Evolutionary conservation across 2,329 filamentous ascomycete species (phyloP).

Genomic region (Albifimbria verrucaria): DNA sequence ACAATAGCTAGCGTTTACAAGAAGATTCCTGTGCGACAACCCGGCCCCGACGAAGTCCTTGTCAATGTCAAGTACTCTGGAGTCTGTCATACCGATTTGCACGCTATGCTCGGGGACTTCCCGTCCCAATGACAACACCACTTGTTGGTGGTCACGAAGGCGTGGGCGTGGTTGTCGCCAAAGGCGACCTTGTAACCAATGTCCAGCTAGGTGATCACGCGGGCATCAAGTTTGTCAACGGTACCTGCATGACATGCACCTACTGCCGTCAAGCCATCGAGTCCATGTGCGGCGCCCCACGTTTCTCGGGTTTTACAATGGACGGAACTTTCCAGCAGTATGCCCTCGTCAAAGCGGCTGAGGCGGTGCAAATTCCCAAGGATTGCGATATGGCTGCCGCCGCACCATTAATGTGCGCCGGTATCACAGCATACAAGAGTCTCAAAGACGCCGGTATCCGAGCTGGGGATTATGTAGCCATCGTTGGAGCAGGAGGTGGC

Average conservation of each 20-base stretch:
- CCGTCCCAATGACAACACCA: slow-evolving; percentile 75
- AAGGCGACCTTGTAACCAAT: slow-evolving; percentile 73
- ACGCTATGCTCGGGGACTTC: slow-evolving; percentile 87
- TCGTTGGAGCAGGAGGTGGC: slow-evolving; percentile 84
- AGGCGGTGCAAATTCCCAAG: slow-evolving; percentile 79
- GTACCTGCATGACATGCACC: slow-evolving; percentile 76
- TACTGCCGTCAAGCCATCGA: slow-evolving; percentile 83
- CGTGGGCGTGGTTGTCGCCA: slow-evolving; percentile 78
- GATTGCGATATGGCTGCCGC: slow-evolving; percentile 72
- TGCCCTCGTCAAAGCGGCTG: slow-evolving; percentile 78
- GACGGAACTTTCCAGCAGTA: slow-evolving; percentile 95
- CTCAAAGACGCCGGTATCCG: slow-evolving; percentile 75
- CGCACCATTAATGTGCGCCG: slow-evolving; percentile 78
- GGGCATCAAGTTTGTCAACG: slow-evolving; percentile 92
- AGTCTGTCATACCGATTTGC: slow-evolving; percentile 83
- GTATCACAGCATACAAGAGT: slow-evolving; percentile 89
- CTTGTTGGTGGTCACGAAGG: slow-evolving; percentile 80
- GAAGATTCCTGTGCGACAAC: slow-evolving; percentile 76
- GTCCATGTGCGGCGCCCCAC: slow-evolving; percentile 72
- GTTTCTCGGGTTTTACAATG: slow-evolving; percentile 86
- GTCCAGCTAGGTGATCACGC: slow-evolving; percentile 80
- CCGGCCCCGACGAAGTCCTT: slow-evolving; percentile 85
- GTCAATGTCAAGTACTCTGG: slow-evolving; percentile 88
- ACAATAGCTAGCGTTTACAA: slow-evolving; percentile 61
- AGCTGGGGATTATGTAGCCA: slow-evolving; percentile 75